Evolutionary conservation across 2,329 filamentous ascomycete genomes (phyloP), one percentile per base, ranked within the genome.

Genomic region (Emmonsia crescens): DNA sequence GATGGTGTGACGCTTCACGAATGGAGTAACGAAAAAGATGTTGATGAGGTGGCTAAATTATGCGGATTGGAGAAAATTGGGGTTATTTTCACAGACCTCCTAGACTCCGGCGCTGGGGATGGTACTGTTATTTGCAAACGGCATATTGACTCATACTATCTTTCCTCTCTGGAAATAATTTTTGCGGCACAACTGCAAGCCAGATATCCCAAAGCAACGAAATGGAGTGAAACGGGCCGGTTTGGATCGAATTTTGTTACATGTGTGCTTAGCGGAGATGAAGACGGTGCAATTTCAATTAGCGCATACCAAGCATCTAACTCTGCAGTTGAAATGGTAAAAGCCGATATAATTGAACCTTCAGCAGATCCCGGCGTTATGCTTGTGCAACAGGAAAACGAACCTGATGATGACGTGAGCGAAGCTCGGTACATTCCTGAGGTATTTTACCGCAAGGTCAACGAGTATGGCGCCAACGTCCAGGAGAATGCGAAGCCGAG

Each of bases 241-340:
- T 99, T 96, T 71, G 94, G 94, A 21, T 97, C 93, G 57, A 94
- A 95, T 72, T 97, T 97, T 73, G 92, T 99, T 56, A 97, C 94
- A 0, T 99, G 94, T 74, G 86, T 99, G 51, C 83, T 99, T 64
- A 93, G 90, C n/a, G 93, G 93, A 55, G 93, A 97, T 69, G 89
- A 94, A 65, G 81, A 89, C 57, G 91, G 92, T 61, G 86, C 91
- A 65, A 97, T 99, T 67, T 83, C 87, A 21, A 89, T 99, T 64
- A 89, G 91, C 3, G 86, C 92, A 0, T 99, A 97, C 70, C 94
- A 99, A 75, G 92, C 91, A 65, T 96, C 93, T 0, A 96, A 96
- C 68, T 89, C 94, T 19, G 91, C 92, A 0, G 91, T 96, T 4
- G 94, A 99, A 74, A 99, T 99, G 94, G 90, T 96, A 31, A 84